A percentile compares a stretch with the other conserved stretches of the same genome.
Evolutionary conservation across 768 basidiomycete genomes (phyloP).

Genomic region (Psilocybe subaeruginosa): DNA sequence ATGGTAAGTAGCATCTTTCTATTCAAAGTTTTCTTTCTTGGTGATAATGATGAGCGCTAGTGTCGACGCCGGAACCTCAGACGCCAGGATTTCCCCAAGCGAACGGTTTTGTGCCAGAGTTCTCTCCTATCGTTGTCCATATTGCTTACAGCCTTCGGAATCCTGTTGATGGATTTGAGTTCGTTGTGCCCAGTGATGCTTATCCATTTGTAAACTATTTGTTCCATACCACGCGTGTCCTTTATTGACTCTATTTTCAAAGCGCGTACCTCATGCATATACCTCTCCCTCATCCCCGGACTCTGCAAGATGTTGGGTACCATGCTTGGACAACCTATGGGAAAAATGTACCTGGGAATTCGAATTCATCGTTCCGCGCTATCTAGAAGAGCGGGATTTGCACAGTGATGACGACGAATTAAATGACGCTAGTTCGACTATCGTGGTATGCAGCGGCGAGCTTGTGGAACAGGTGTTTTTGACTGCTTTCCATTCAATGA

Average conservation of each 20-base stretch:
- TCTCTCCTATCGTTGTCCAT: conserved; percentile 72
- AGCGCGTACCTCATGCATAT: conserved; percentile 94
- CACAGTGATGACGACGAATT: conserved; percentile 51
- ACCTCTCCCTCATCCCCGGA: conserved; percentile 88
- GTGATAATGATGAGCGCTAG: conserved; percentile 33
- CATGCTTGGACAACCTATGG: conserved; percentile 93
- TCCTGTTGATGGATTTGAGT: conserved; percentile 85
- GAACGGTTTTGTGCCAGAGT: conserved; percentile 55
- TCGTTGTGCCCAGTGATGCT: conserved; percentile 79
- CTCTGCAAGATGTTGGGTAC: conserved; percentile 98
- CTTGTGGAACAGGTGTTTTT: conserved; percentile 84
- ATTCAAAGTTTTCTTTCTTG: neutral
- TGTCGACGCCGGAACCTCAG: conserved; percentile 83
- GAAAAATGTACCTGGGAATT: conserved; percentile 99
- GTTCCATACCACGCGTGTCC: neutral
- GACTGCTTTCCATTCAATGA: conserved; percentile 5
- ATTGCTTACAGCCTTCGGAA: conserved; percentile 83
- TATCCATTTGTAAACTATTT: conserved; percentile 75
- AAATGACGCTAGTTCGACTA: conserved; percentile 69
- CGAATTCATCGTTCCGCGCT: conserved; percentile 90
- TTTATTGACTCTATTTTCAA: conserved; percentile 16
- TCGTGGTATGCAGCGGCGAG: conserved; percentile 94
- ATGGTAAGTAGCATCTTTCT: conserved; percentile 23
- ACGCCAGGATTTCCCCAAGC: conserved; percentile 50
- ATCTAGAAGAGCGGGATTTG: conserved; percentile 64